Base-by-base conservation (phyloP, 208 protist genomes). In the Leishmania turanica region DNA sequence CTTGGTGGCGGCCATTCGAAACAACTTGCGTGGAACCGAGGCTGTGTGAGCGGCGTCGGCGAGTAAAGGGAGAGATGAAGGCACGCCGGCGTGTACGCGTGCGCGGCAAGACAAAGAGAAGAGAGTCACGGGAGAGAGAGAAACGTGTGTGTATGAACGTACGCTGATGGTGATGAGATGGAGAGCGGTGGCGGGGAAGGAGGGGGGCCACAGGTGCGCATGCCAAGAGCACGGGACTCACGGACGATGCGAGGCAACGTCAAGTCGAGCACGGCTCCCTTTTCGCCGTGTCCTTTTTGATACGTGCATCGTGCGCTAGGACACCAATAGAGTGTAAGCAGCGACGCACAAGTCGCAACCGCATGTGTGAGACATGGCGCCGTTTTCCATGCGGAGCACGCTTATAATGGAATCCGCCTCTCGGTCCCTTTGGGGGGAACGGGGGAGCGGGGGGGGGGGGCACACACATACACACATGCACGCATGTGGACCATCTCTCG, bases 1-100 rank as follows among this genome's bases (percentile, higher is more conserved):
- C 64, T 79, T 79, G 21, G 37, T 69, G 64, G 76, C 76, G 65
- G 47, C 60, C 76, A 79, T 80, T 77, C 60, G 56, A 24, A n/a
- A 54, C 62, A 65, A 74, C 77, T 66, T 60, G 71, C 68, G 82
- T 85, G 62, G 75, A 81, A 78, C 75, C 76, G 77, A 85, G 56
- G 80, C 75, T 84, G 34, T 3, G n/a, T 19, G 34, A 27, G 24
- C 27, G 34, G 24, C 31, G 3, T 51, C n/a, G 47, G 7, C 1
- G 27, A 51, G 34, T 17, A 4, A 64, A 37, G 21, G 74, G 9
- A 73, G 66, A 53, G 31, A 77, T 2, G 58, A 37, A 65, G 24
- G 19, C 3, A 42, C 51, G 64, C 8, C 27, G 53, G 15, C 45
- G 74, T 77, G 51, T 34, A 15, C 24, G 45, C 71, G 37, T 31